A percentile compares a stretch with the other conserved stretches of the same genome.
These are phyloP conservation scores for Cephaloascus fragrans DNA, from an alignment of 805 yeast species.

Conservation along the genomic window DNA sequence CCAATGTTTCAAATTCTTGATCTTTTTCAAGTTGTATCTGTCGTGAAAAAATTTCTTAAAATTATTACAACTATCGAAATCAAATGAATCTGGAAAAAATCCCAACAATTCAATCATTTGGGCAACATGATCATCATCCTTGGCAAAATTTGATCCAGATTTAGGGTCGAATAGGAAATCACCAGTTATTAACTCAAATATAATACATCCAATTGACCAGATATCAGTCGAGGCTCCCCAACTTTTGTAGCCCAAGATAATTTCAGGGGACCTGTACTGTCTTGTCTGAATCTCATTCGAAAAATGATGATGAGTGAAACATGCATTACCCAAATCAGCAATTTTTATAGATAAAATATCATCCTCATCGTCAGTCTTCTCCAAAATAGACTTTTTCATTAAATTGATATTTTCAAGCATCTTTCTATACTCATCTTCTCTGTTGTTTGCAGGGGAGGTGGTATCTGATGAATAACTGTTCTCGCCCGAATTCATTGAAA, in stretches of 20 bases:
- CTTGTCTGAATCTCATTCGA: constrained; percentile 63
- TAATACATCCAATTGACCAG: constrained; percentile 51
- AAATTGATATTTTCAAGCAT: background rate
- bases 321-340: constrained; percentile 66
- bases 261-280: constrained; percentile 60
- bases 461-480: background rate
- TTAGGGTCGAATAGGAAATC: constrained; percentile 57
- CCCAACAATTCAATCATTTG: constrained; percentile 49
- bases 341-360: constrained; percentile 38
- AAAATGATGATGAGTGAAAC: constrained; percentile 53
- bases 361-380: background rate
- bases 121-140: constrained; percentile 56
- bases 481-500: too few species aligned
- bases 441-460: background rate
- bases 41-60: constrained; percentile 30
- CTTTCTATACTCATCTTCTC: background rate
- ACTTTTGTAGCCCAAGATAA: constrained; percentile 37
- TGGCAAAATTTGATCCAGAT: constrained; percentile 32
- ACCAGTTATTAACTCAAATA: constrained; percentile 52
- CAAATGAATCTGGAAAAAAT: constrained; percentile 23
- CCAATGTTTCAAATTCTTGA: constrained; percentile 42
- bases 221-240: constrained; percentile 60
- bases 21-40: constrained; percentile 26
- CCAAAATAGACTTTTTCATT: background rate
- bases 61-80: constrained; percentile 28